A percentile compares a stretch with the other conserved stretches of the same genome.
phyloP scores from a whole-genome alignment of 179 eudicot genomes.

The Corrigiola litoralis region DNA sequence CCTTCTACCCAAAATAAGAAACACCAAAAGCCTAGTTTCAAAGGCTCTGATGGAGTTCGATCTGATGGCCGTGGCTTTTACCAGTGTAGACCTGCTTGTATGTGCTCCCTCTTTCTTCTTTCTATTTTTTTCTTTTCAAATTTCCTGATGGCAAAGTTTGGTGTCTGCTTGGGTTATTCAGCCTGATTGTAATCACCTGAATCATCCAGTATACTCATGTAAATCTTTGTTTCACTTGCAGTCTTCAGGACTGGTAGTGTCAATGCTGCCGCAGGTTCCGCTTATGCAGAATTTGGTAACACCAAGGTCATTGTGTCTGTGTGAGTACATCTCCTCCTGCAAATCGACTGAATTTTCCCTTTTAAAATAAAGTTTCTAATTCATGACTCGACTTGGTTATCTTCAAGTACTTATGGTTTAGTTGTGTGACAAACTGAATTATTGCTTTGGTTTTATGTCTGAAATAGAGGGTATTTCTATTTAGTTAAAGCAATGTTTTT shows the following conservation, averaged over 20 bases:
- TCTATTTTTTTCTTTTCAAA: background rate
- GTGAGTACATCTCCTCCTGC: conserved; percentile 44
- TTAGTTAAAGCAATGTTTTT: no score
- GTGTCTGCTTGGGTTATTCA: background rate
- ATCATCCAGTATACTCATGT: background rate
- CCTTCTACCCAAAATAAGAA: conserved; percentile 56
- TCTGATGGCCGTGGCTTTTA: conserved; percentile 74
- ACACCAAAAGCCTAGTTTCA: conserved; percentile 33
- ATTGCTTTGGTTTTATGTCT: no score
- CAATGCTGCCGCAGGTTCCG: conserved; percentile 90
- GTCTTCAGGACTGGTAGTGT: conserved; percentile 82
- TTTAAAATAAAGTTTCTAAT: background rate
- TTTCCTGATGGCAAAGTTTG: background rate
- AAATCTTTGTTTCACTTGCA: conserved; percentile 33
- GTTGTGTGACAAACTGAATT: background rate
- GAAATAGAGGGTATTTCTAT: no score
- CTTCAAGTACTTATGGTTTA: background rate
- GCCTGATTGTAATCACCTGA: background rate
- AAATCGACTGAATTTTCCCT: background rate
- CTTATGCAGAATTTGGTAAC: conserved; percentile 89
- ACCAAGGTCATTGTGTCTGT: conserved; percentile 95
- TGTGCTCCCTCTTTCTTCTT: background rate
- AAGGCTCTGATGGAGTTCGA: conserved; percentile 58
- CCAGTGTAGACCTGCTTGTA: conserved; percentile 95
- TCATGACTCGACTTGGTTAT: background rate